These are phyloP conservation scores for Hippophae gyantsensis DNA, from an alignment of 306 rosid genomes.

Conservation along the genomic window DNA sequence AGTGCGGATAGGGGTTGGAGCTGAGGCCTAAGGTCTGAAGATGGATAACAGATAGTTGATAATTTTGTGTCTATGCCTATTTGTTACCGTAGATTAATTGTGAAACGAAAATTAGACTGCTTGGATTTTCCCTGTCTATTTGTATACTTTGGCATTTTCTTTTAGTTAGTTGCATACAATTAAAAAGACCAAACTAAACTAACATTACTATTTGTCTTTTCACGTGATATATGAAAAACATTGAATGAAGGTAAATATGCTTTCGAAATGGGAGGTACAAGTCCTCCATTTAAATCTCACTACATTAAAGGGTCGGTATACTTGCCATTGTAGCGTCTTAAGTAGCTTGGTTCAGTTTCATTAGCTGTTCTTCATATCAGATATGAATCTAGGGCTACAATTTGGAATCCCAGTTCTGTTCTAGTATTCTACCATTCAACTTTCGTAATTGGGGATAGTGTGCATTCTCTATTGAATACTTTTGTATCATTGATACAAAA, in stretches of 20 bases:
- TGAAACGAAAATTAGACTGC: constrained; percentile 6
- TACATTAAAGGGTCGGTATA: too few relatives aligned
- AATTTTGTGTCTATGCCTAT: not conserved
- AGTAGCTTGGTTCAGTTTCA: not conserved
- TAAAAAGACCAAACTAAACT: not conserved
- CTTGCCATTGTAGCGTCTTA: not conserved
- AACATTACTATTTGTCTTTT: not conserved
- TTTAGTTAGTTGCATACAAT: not conserved
- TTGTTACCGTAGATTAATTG: not conserved
- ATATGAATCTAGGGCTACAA: too few relatives aligned
- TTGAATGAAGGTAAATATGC: constrained; percentile 16
- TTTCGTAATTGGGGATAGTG: too few relatives aligned
- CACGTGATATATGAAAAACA: not conserved
- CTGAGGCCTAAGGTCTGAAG: too few relatives aligned
- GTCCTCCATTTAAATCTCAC: too few relatives aligned
- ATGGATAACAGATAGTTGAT: not conserved
- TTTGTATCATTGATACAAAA: too few relatives aligned
- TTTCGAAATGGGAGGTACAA: too few relatives aligned
- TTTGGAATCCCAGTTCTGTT: too few relatives aligned
- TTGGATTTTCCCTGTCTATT: constrained; percentile 2
- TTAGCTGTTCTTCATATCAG: too few relatives aligned
- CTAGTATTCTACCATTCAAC: too few relatives aligned
- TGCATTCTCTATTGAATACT: too few relatives aligned
- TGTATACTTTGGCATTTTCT: not conserved
- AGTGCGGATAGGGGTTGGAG: too few relatives aligned